A percentile compares a stretch with the other conserved stretches of the same genome.
phyloP scores from a whole-genome alignment of 2,329 filamentous ascomycete species.

The Scorias spongiosa region DNA sequence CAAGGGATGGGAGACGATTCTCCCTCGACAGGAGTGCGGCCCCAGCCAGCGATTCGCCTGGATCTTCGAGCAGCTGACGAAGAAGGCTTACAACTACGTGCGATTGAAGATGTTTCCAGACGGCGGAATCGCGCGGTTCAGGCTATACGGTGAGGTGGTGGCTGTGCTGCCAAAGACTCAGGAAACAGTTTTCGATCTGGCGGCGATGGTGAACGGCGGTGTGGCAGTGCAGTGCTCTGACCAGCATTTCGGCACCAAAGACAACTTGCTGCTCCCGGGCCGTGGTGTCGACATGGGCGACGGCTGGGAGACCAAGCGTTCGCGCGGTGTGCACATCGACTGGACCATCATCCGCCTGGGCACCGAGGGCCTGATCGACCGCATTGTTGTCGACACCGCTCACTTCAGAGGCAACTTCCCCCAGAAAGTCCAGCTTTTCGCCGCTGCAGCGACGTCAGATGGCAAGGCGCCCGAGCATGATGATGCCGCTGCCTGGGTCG shows the following conservation, averaged over 20 bases:
- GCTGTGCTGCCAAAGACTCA: constrained; percentile 58
- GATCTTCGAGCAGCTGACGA: constrained; percentile 41
- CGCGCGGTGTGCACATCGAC: constrained; percentile 58
- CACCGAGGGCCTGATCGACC: constrained; percentile 47
- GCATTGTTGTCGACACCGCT: constrained; percentile 62
- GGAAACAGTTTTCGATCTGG: constrained; percentile 56
- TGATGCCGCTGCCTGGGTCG: constrained; percentile 46
- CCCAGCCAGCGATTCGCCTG: constrained; percentile 60
- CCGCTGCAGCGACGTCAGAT: constrained; percentile 41
- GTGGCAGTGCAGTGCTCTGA: constrained; percentile 64
- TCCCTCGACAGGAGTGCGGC: constrained; percentile 55
- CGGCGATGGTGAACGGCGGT: constrained; percentile 63
- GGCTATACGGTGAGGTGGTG: constrained; percentile 60
- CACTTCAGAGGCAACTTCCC: constrained; percentile 77
- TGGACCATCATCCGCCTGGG: constrained; percentile 69
- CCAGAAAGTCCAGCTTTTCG: constrained; percentile 53
- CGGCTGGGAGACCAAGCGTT: constrained; percentile 73
- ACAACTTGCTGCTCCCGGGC: constrained; percentile 65
- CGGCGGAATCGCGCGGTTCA: constrained; percentile 67
- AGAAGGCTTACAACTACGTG: constrained; percentile 63
- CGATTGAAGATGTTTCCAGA: constrained; percentile 75
- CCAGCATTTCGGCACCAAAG: constrained; percentile 70
- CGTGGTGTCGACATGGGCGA: constrained; percentile 75
- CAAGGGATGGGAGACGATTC: constrained; percentile 52
- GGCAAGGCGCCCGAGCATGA: constrained; percentile 42